phyloP scores from a whole-genome alignment of 805 yeast species.

The Saccharomyces kudriavzevii region DNA sequence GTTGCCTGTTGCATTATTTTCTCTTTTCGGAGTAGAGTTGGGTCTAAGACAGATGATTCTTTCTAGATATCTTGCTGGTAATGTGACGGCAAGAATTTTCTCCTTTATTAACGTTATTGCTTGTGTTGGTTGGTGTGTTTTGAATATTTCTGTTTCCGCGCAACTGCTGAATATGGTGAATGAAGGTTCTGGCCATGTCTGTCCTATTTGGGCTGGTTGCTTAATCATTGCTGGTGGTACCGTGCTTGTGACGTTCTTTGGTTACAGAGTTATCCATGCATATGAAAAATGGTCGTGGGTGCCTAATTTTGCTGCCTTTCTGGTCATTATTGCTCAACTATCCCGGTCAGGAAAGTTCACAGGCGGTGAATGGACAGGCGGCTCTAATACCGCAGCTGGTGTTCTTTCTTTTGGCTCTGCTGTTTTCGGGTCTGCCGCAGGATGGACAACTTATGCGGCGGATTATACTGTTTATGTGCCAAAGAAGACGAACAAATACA shows the following conservation, averaged over 20 bases:
- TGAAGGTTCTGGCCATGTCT: conserved; percentile 34
- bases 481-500: conserved; percentile 47
- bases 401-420: conserved; percentile 79
- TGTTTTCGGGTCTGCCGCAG: conserved; percentile 81
- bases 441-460: conserved; percentile 90
- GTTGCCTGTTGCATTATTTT: conserved; percentile 72
- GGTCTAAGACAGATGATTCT: conserved; percentile 86
- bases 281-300: conserved; percentile 87
- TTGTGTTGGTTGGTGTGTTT: conserved; percentile 94
- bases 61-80: conserved; percentile 72
- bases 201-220: conserved; percentile 92
- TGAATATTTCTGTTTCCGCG: conserved; percentile 83
- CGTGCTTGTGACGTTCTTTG: conserved; percentile 68
- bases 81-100: conserved; percentile 64
- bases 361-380: conserved; percentile 43
- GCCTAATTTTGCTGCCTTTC: conserved; percentile 64
- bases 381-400: conserved; percentile 62
- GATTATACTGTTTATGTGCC: conserved; percentile 89
- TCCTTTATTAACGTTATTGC: conserved; percentile 72
- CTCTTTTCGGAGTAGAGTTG: conserved; percentile 72
- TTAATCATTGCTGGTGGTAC: conserved; percentile 61
- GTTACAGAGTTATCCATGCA: conserved; percentile 71
- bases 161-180: conserved; percentile 74
- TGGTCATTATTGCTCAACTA: conserved; percentile 73
- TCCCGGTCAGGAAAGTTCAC: conserved; percentile 57